Evolutionary conservation across 179 eudicot species (phyloP), one percentile per base, ranked within the genome.

Genomic region (Dionaea muscipula): DNA sequence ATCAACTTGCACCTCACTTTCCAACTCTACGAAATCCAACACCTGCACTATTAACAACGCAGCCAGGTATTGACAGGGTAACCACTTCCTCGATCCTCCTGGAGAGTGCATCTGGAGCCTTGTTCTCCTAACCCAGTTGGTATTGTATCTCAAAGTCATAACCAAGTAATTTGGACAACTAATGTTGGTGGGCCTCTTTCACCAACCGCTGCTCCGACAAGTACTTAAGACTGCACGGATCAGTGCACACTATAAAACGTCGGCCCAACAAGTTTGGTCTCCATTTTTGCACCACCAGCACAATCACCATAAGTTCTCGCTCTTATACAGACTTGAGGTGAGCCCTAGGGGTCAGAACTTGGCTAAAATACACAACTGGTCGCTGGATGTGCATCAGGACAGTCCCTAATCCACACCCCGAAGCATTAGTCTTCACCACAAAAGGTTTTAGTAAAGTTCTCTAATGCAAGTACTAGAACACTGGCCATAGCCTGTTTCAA

Each of bases 201-300:
- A 20, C 0, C 2, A 56, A 13, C 23, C 43, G 31, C 18, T 56
- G 60, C 13, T 16, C 51, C 50, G 14, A 56, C 16, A 56, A 17
- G 24, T 12, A 43, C 12, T 56, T 56, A 1, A 56, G 25, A 44
- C 51, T 56, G 13, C 20, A 7, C 17, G 27, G 41, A 20, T 58
- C 62, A 18, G 53, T 46, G 0, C 39, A 3, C 7, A 45, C 51
- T 5, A 21, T 46, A 26, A 58, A 58, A 7, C 17, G 14, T 3
- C 31, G 1, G 0, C 53, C 62, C 1, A 27, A 1, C 43, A 58
- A 21, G 33, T 58, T 44, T 1, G 51, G 28, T 20, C 43, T 7
- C 62, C 62, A 58, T 12, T 46, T 44, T 16, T 45, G 40, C 1
- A 58, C 11, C 13, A 43, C 41, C 18, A 58, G 19, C n/a, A 46